phyloP scores from a whole-genome alignment of 1,284 basidiomycete species.

The Pseudozyma thailandica region DNA sequence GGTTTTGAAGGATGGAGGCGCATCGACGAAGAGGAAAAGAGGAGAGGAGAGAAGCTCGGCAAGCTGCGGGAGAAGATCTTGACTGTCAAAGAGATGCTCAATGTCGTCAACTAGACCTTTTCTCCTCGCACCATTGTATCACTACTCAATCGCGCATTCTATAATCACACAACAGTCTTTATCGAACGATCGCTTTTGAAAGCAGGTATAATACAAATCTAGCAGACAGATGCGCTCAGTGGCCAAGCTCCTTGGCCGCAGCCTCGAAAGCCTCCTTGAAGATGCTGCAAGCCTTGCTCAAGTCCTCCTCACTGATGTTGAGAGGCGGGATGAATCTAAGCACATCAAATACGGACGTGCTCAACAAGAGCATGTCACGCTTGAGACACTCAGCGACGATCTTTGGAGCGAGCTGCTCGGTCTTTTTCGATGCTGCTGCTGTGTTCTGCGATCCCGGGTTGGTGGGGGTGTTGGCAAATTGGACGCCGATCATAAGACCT shows the following conservation, averaged over 20 bases:
- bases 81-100: slow-evolving; percentile 47
- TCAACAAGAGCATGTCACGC: slow-evolving; percentile 61
- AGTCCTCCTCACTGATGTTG: slow-evolving; percentile 57
- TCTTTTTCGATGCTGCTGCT: slow-evolving; percentile 12
- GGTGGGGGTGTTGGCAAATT: slow-evolving; percentile 42
- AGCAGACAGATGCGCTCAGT: slow-evolving; percentile 1
- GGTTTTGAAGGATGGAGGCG: slow-evolving; percentile 77
- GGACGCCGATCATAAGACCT: slow-evolving; percentile 65
- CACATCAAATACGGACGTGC: slow-evolving; percentile 62
- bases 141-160: neutral
- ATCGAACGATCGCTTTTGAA: neutral
- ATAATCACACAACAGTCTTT: no score
- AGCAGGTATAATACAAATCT: slow-evolving; percentile 14
- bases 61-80: slow-evolving; percentile 82
- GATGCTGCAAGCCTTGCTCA: slow-evolving; percentile 53
- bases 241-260: slow-evolving; percentile 34
- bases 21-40: slow-evolving; percentile 77
- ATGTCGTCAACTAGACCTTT: slow-evolving; percentile 15
- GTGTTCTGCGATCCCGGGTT: slow-evolving; percentile 23
- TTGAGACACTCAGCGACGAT: slow-evolving; percentile 57
- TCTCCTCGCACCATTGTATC: neutral
- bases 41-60: slow-evolving; percentile 73
- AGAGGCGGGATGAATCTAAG: slow-evolving; percentile 64
- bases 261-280: slow-evolving; percentile 54
- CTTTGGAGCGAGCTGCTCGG: slow-evolving; percentile 50